Percentiles rank a stretch among this genome's conserved stretches.
phyloP scores from a whole-genome alignment of 2,329 filamentous ascomycete genomes.

The Pyricularia sp. region DNA sequence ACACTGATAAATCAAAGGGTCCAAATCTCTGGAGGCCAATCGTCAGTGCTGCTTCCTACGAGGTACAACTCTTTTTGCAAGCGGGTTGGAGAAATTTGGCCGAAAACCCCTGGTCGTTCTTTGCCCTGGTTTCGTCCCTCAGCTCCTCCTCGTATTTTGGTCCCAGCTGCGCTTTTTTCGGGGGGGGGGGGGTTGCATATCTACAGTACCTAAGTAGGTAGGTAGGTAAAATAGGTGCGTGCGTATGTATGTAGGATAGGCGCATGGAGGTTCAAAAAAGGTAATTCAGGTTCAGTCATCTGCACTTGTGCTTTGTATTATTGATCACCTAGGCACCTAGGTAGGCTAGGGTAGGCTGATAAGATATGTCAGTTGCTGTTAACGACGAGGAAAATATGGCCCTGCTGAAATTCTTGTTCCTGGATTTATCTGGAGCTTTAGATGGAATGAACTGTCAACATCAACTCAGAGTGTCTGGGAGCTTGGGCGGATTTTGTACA shows the following conservation, averaged over 20 bases:
- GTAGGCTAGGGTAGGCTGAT: background rate
- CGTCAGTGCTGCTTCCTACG: too few relatives aligned
- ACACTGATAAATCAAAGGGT: background rate
- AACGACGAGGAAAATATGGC: background rate
- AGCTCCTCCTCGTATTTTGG: background rate
- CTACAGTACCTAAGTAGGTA: too few relatives aligned
- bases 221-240: background rate
- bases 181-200: background rate
- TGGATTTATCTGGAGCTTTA: background rate
- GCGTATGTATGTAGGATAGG: too few relatives aligned
- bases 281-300: background rate
- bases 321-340: background rate
- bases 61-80: too few relatives aligned
- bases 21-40: background rate
- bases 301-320: too few relatives aligned
- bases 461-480: background rate
- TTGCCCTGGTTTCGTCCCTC: background rate
- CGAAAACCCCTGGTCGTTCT: background rate
- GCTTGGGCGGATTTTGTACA: background rate
- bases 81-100: too few relatives aligned
- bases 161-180: too few relatives aligned
- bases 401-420: background rate
- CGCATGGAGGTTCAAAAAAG: background rate
- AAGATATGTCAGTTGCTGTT: background rate
- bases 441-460: too few relatives aligned